These are phyloP conservation scores for Penicillium bialowiezense DNA, from an alignment of 495 filamentous ascomycete genomes.

Conservation along the genomic window DNA sequence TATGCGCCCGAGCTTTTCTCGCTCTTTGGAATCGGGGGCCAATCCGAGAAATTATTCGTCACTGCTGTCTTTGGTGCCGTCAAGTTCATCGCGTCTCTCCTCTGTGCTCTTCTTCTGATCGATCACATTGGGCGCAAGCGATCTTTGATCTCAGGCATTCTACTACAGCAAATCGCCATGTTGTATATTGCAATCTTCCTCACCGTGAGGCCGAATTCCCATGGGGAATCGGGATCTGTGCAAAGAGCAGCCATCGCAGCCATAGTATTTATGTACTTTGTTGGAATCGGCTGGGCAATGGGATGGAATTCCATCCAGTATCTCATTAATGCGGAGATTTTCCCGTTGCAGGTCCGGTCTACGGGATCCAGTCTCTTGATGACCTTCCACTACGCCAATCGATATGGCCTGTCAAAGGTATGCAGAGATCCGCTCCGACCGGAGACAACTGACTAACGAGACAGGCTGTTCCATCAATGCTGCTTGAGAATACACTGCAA, in stretches of 20 bases:
- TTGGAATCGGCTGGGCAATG: slow-evolving; percentile 59
- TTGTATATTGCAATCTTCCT: slow-evolving; percentile 61
- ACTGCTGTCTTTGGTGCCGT: slow-evolving; percentile 63
- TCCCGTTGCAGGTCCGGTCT: slow-evolving; percentile 44
- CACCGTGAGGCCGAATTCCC: slow-evolving; percentile 30
- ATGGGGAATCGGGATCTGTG: slow-evolving; percentile 4
- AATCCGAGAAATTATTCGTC: slow-evolving; percentile 55
- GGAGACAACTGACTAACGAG: not conserved
- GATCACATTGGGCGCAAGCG: slow-evolving; percentile 62
- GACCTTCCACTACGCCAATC: slow-evolving; percentile 59
- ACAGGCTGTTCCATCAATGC: slow-evolving; percentile 44
- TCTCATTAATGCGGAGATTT: slow-evolving; percentile 64
- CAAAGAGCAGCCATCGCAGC: slow-evolving; percentile 37
- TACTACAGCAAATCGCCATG: slow-evolving; percentile 53
- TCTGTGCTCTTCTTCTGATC: slow-evolving; percentile 61
- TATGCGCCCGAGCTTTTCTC: slow-evolving; percentile 61
- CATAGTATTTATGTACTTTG: slow-evolving; percentile 56
- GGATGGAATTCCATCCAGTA: slow-evolving; percentile 70
- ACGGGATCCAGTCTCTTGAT: slow-evolving; percentile 22
- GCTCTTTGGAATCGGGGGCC: slow-evolving; percentile 55
- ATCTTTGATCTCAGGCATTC: slow-evolving; percentile 54
- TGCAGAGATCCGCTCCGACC: slow-evolving; percentile 7
- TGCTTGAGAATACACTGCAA: slow-evolving; percentile 24
- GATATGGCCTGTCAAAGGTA: slow-evolving; percentile 47
- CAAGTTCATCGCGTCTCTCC: slow-evolving; percentile 57